A percentile compares a stretch with the other conserved stretches of the same genome.
phyloP scores from a whole-genome alignment of 192 early-diverging fungal species.

The Backusella australiensis region DNA sequence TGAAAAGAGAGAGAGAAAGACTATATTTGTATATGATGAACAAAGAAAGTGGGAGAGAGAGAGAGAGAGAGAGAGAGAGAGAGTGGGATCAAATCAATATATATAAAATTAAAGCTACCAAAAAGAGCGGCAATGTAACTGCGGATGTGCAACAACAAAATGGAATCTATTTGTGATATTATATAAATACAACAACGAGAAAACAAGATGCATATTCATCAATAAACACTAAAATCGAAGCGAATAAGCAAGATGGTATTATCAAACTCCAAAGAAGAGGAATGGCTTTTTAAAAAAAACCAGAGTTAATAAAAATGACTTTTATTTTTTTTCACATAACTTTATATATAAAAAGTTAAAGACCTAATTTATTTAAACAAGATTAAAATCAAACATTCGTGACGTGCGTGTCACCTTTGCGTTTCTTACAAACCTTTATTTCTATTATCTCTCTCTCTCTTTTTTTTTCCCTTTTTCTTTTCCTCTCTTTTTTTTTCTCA shows the following conservation, averaged over 20 bases:
- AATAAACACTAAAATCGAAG: not conserved
- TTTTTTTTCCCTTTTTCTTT: slow-evolving; percentile 3
- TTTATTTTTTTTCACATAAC: not conserved
- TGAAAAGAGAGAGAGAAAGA: not conserved
- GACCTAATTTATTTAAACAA: not conserved
- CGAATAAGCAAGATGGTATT: too few species aligned
- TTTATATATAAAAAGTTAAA: not conserved
- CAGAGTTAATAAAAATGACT: too few species aligned
- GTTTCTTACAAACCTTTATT: not conserved
- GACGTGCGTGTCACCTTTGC: not conserved
- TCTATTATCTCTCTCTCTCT: not conserved
- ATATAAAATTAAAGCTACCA: not conserved
- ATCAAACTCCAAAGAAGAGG: too few species aligned
- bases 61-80: not conserved
- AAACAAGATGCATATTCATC: not conserved
- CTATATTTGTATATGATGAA: not conserved
- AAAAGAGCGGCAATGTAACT: not conserved
- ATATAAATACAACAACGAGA: not conserved
- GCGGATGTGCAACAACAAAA: not conserved
- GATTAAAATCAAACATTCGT: slow-evolving; percentile 6
- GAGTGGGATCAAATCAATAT: not conserved
- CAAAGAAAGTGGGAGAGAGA: not conserved
- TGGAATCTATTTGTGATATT: not conserved
- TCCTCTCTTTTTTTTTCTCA: not conserved
- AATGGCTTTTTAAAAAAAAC: too few species aligned